Percentiles rank a stretch among this genome's conserved stretches.
These are phyloP conservation scores for Yamagishiella unicocca DNA, from an alignment of 139 green algal species.

Conservation along the genomic window DNA sequence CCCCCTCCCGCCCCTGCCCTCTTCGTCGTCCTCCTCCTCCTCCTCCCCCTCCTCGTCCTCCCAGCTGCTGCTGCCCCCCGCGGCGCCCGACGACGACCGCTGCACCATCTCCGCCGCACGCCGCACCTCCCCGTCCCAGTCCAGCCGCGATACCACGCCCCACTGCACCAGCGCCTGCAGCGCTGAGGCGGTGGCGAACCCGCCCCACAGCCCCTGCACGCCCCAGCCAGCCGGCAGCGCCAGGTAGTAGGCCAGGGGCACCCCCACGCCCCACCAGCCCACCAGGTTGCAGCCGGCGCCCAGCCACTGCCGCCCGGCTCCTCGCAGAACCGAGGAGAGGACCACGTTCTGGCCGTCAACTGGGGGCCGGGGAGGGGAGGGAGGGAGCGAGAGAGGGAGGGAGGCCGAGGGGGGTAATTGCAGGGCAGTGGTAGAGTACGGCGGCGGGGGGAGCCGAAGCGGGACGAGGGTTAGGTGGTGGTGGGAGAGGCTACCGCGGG, in stretches of 20 bases:
- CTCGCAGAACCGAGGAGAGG: slow-evolving; percentile 57
- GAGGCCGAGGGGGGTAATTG: not conserved
- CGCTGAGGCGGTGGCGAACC: slow-evolving; percentile 46
- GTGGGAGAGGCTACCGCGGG: too few species aligned
- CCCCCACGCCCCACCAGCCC: slow-evolving; percentile 60
- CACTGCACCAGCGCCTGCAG: slow-evolving; percentile 54
- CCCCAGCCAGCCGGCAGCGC: slow-evolving; percentile 39
- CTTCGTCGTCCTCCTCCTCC: too few species aligned
- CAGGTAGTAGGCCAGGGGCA: slow-evolving; percentile 58
- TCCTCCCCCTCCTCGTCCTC: too few species aligned
- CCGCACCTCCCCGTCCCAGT: slow-evolving; percentile 51
- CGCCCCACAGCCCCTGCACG: slow-evolving; percentile 51
- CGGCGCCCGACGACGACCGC: too few species aligned
- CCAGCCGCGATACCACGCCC: slow-evolving; percentile 20
- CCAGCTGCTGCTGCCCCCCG: too few species aligned
- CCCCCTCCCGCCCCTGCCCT: too few species aligned
- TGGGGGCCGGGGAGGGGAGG: not conserved
- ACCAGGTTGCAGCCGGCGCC: slow-evolving; percentile 54
- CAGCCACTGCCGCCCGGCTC: slow-evolving; percentile 56
- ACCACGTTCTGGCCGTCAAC: slow-evolving; percentile 61
- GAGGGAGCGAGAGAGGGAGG: not conserved
- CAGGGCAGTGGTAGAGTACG: too few species aligned
- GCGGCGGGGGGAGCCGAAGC: too few species aligned
- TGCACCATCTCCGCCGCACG: slow-evolving; percentile 39
- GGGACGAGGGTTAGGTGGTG: too few species aligned